Evolutionary conservation across 1,139 yeast species (phyloP), one percentile per base, ranked within the genome.

Genomic region (Wickerhamomyces sp.): DNA sequence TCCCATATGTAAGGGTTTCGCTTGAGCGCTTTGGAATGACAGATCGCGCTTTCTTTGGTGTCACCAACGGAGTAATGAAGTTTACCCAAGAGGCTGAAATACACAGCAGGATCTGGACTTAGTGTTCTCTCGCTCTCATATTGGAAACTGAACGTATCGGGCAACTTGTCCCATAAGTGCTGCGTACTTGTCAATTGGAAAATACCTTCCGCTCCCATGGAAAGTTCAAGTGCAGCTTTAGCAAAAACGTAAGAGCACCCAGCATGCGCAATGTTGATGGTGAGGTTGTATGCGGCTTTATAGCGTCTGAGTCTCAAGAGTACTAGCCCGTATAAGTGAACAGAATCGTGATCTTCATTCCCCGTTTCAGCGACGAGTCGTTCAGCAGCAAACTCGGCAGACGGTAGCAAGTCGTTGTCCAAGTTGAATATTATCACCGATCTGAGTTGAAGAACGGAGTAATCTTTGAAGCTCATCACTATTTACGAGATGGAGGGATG

Each of bases 1-100:
- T 87, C 96, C 72, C 93, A 88, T 33, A 87, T 70, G 54, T 70
- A 86, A 18, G 94, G 95, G 54, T 91, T 85, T 39, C 70, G 59
- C 40, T 75, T 74, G 38, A 87, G 64, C 0, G 93, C 85, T 45
- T 72, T 74, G 0, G 85, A 72, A 57, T 80, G 85, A 49, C 77
- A 72, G 33, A 79, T 62, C 0, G 83, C 73, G 37, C 94, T 79
- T 40, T 78, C 75, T 43, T 78, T 75, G 8, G 66, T 55, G 52
- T 83, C 87, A 13, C 81, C 83, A 10, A 68, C 57, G 9, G 70
- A 70, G 16, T 60, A 61, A 52, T 82, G 79, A 35, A 89, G 62
- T 45, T 79, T 83, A 0, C 94, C 98, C 39, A 87, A 60, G 23
- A 88, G 54, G 44, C 75, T 75, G 52, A 73, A 76, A 20, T 83